Base-by-base conservation (phyloP, 805 yeast genomes). In the Candida namnaoensis region DNA sequence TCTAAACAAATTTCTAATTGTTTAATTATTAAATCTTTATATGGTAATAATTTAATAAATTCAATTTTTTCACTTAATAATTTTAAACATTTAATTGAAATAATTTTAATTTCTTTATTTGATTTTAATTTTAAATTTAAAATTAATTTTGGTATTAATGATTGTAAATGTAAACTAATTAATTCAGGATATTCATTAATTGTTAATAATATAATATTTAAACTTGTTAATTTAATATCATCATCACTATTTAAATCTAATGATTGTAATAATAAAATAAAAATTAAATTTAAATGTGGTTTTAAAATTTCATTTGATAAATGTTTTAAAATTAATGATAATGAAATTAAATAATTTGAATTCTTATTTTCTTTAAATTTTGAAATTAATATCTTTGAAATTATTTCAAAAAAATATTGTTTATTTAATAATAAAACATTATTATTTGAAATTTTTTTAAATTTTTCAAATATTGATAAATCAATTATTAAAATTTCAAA, bases 231-330 rank as follows among this genome's bases (percentile, higher is more conserved):
- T 40, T 78, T 69, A 5, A 82, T 82, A 13, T 63, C 68, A 8
- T 71, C 47, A 42, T 68, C 65, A 30, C n/a, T 30, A 6, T 47
- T 47, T 38, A 81, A 56, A 11, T 68, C 54, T 36, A 86, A 60
- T 3, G 93, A 80, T 42, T 80, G 82, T 36, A 88, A 57, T 11
- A 88, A 64, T 47, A 90, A 65, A 5, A 96, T 95, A 44, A 87
- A 65, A 40, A 93, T 71, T 24, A 67, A 66, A 4, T 69, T 56
- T 47, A 88, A 67, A 51, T 82, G 84, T 3, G 82, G 77, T n/a
- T 72, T 62, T 28, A 88, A 71, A 19, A 88, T 74, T 32, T 71
- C 68, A 38, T 70, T 68, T 14, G 88, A 78, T 24, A 86, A 73
- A 51, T 79, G 79, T 46, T 76, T 78, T 47, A 88, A 65, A 34